These are phyloP conservation scores for Pleurotus sapidus DNA, from an alignment of 768 basidiomycete genomes.

Conservation along the genomic window DNA sequence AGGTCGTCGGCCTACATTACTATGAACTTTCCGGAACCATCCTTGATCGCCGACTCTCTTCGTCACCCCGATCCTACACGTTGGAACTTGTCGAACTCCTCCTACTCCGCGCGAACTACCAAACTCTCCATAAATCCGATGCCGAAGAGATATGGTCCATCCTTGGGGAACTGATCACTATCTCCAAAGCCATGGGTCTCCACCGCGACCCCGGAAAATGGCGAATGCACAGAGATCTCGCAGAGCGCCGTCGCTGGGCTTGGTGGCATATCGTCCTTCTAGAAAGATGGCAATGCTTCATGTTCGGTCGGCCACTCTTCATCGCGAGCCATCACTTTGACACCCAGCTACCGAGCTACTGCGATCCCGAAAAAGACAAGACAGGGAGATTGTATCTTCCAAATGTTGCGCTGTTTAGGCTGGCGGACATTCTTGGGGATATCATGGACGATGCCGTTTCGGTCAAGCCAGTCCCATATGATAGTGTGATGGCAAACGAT, in stretches of 20 bases:
- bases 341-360: constrained; percentile 70
- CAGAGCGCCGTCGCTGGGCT: constrained; percentile 81
- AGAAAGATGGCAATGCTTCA: constrained; percentile 86
- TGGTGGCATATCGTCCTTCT: constrained; percentile 89
- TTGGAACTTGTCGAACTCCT: constrained; percentile 77
- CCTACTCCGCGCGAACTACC: constrained; percentile 68
- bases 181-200: constrained; percentile 79
- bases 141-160: constrained; percentile 81
- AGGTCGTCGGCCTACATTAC: constrained; percentile 62
- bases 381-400: constrained; percentile 67
- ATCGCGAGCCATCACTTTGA: constrained; percentile 84
- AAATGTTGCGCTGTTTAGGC: constrained; percentile 70
- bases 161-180: constrained; percentile 68
- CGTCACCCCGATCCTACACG: constrained; percentile 51
- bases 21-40: constrained; percentile 68
- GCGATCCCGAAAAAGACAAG: constrained; percentile 61
- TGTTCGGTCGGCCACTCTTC: constrained; percentile 76
- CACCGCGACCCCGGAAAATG: constrained; percentile 85
- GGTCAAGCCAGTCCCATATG: constrained; percentile 75
- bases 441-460: constrained; percentile 86
- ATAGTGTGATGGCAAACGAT: constrained; percentile 71
- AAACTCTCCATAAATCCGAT: constrained; percentile 70
- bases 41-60: constrained; percentile 58
- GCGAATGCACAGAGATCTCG: constrained; percentile 63
- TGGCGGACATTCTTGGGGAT: constrained; percentile 79